Evolutionary conservation across 2,329 filamentous ascomycete species (phyloP).

Genomic region (Xylariaceae sp.): DNA sequence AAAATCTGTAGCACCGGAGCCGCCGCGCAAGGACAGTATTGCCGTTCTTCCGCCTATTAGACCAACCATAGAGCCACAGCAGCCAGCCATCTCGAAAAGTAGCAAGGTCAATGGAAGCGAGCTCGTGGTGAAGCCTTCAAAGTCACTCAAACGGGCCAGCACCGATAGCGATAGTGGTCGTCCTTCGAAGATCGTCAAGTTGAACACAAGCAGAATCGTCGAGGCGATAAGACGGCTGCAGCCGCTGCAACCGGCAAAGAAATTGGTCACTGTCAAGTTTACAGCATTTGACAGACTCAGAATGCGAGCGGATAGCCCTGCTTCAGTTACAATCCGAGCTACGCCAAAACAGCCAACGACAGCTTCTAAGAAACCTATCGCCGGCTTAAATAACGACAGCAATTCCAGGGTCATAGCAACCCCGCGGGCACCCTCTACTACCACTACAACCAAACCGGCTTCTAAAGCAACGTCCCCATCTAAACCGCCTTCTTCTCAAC

Average conservation of each 20-base stretch:
- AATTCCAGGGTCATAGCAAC: not conserved
- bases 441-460: not conserved
- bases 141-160: constrained; percentile 26
- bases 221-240: constrained; percentile 19
- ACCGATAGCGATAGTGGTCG: constrained; percentile 27
- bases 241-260: constrained; percentile 15
- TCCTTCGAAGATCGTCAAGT: constrained; percentile 32
- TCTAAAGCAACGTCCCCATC: constrained; percentile 13
- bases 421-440: constrained; percentile 8
- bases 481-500: constrained; percentile 11
- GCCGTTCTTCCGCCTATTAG: constrained; percentile 27
- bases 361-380: too few species aligned
- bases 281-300: constrained; percentile 25
- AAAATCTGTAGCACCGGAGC: constrained; percentile 3
- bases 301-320: constrained; percentile 15
- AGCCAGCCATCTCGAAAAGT: constrained; percentile 2
- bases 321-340: constrained; percentile 27
- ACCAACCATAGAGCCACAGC: constrained; percentile 28
- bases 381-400: too few species aligned
- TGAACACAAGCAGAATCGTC: constrained; percentile 27
- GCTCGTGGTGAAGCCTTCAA: constrained; percentile 16
- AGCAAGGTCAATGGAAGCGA: constrained; percentile 22
- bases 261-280: constrained; percentile 28
- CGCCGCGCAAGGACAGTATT: constrained; percentile 25
- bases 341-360: constrained; percentile 24